Conservation (phyloP, 305 asterid species). For the Fraxinus xanthoxyloides region DNA sequence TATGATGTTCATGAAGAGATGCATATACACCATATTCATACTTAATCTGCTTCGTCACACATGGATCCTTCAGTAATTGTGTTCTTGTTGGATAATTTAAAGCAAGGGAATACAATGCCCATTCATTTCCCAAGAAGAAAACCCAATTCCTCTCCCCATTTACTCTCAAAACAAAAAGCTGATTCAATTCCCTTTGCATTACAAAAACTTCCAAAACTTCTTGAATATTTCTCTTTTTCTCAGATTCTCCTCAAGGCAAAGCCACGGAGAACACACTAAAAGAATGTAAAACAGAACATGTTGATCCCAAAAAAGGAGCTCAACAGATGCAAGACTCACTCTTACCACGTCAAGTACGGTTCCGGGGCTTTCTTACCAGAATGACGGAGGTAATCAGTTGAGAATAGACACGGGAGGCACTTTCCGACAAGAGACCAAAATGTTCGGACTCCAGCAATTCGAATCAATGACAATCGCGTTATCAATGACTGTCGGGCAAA, state of each 20-base stretch:
- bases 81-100: slow-evolving; percentile 59
- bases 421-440: no score
- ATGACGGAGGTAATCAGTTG: no score
- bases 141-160: slow-evolving; percentile 30
- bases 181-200: slow-evolving; percentile 61
- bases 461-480: no score
- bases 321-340: no score
- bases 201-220: slow-evolving; percentile 41
- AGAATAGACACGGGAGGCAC: no score
- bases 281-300: slow-evolving; percentile 45
- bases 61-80: slow-evolving; percentile 56
- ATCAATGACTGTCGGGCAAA: no score
- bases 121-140: slow-evolving; percentile 53
- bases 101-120: slow-evolving; percentile 45
- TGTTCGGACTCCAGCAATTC: no score
- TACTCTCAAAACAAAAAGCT: slow-evolving; percentile 52
- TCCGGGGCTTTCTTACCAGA: no score
- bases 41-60: slow-evolving; percentile 42
- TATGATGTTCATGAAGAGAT: slow-evolving; percentile 17
- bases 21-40: slow-evolving; percentile 36
- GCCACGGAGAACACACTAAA: slow-evolving; percentile 65
- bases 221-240: slow-evolving; percentile 44
- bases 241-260: slow-evolving; percentile 54
- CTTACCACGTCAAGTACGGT: no score
- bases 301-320: no score